Evolutionary conservation across 768 basidiomycete species (phyloP), one percentile per base, ranked within the genome.

Genomic region (Pleurotus djamor): DNA sequence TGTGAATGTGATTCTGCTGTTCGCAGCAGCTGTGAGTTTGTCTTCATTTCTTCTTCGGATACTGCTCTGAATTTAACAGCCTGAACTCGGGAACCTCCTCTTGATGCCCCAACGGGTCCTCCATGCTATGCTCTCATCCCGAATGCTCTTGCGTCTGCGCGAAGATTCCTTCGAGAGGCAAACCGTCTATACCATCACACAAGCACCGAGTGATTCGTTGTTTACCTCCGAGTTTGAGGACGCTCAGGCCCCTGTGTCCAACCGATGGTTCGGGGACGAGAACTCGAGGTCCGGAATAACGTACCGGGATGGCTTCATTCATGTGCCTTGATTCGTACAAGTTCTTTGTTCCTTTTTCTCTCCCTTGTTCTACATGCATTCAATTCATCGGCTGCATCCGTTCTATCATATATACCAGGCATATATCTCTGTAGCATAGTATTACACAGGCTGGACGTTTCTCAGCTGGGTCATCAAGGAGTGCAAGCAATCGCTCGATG

Each of bases 121-220:
- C 32, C 57, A 58, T 17, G 32, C 44, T 3, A 49, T 58, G 21
- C 45, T 58, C n/a, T 58, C 57, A 3, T 34, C 57, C 16, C 28
- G 57, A 32, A 35, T 58, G 35, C 12, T 58, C 28, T 45, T 58
- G 14, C 44, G 48, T 21, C 45, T 52, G 12, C 58, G 49, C 14
- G 51, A 16, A 5, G 51, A 52, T 13, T n/a, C 51, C 5, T 38
- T 52, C 35, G 37, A 52, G 4, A 14, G 51, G 4, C 34, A 38
- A 12, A 32, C 14, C 14, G 37, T 52, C 14, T 38, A 16, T 16
- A 28, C 33, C 4, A 28, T 36, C 7, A 52, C 35, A 5, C 34
- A 17, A 8, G 16, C 51, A n/a, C 34, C 37, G 5, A 36, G 51
- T 33, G 51, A 52, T 7, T 52, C 51, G 6, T 13, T 52, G 14